Percentiles rank a stretch among this genome's conserved stretches.
Evolutionary conservation across 2,329 filamentous ascomycete genomes (phyloP).

Genomic region (Biscogniauxia sp.): DNA sequence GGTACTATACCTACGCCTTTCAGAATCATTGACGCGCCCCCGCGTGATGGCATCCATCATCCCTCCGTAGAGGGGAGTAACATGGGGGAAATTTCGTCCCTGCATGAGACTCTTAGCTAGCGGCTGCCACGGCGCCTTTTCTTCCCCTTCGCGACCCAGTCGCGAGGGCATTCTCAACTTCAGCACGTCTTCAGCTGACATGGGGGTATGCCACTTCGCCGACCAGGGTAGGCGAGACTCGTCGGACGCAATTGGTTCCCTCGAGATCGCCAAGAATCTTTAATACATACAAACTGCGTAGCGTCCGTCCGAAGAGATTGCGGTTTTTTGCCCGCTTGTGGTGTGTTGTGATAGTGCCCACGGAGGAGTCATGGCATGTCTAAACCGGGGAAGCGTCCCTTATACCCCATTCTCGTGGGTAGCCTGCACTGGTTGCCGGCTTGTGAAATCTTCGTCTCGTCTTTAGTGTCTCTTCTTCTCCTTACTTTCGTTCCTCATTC

Average conservation of each 20-base stretch:
- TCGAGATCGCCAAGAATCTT: conserved; percentile 1
- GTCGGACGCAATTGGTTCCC: neutral
- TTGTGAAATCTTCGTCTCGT: neutral
- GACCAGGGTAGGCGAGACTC: conserved; percentile 4
- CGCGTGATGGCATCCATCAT: neutral
- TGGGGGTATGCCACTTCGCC: conserved; percentile 15
- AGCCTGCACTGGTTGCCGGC: neutral
- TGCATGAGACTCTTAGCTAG: conserved; percentile 4
- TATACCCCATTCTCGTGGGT: too few relatives aligned
- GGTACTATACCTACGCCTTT: too few relatives aligned
- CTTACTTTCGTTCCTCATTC: neutral
- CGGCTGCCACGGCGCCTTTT: conserved; percentile 3
- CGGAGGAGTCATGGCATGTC: neutral
- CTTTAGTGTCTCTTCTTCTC: neutral
- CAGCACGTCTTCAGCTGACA: conserved; percentile 19
- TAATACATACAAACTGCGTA: neutral
- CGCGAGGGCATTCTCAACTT: conserved; percentile 8
- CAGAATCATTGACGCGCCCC: too few relatives aligned
- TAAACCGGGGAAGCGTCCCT: neutral
- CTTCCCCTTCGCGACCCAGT: conserved; percentile 8
- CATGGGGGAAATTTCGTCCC: neutral
- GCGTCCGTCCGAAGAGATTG: neutral
- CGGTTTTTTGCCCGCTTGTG: neutral
- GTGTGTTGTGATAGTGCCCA: neutral
- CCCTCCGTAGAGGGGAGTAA: neutral